Conservation (phyloP, 2,329 filamentous ascomycete genomes). For the Curvularia hawaiiensis region DNA sequence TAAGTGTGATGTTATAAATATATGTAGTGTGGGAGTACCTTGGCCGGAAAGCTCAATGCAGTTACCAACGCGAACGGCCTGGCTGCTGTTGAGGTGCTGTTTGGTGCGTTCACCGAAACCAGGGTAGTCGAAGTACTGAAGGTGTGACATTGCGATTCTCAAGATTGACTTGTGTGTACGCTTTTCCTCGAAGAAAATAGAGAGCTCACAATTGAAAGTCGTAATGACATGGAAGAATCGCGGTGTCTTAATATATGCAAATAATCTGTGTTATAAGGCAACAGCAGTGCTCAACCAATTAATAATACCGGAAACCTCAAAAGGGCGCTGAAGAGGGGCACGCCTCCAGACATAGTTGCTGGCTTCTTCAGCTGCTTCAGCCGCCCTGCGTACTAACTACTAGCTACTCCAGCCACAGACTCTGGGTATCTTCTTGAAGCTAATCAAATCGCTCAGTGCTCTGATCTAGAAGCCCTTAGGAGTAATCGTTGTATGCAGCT, state of each 20-base stretch:
- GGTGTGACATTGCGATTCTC: neutral
- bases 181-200: neutral
- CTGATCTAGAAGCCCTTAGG: too few relatives aligned
- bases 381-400: too few relatives aligned
- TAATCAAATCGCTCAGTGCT: too few relatives aligned
- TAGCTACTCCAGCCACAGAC: too few relatives aligned
- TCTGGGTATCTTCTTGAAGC: too few relatives aligned
- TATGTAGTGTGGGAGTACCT: neutral
- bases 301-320: too few relatives aligned
- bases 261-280: neutral
- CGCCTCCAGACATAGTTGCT: too few relatives aligned
- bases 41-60: slow-evolving; percentile 29
- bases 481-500: too few relatives aligned
- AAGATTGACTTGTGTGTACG: neutral
- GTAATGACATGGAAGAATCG: neutral
- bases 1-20: neutral
- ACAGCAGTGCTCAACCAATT: too few relatives aligned
- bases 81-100: slow-evolving; percentile 26
- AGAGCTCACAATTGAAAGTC: neutral
- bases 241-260: neutral
- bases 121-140: neutral
- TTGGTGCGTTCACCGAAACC: neutral
- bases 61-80: slow-evolving; percentile 35
- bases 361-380: too few relatives aligned
- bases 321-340: too few relatives aligned